Conservation (phyloP, 148 eudicot species). For the Heliosperma pusillum region DNA sequence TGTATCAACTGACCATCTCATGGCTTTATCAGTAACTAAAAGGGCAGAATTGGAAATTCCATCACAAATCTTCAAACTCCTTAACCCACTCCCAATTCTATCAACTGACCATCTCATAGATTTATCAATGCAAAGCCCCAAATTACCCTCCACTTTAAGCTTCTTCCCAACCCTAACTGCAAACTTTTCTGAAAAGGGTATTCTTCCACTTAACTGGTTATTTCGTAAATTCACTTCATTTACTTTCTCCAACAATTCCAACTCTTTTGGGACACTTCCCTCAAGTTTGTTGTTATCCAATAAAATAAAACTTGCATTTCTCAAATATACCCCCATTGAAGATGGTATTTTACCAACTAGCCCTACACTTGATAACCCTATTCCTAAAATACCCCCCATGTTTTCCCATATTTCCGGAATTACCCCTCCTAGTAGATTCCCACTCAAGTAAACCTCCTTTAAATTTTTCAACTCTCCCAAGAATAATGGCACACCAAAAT, state of each 20-base stretch:
- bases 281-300: conserved; percentile 67
- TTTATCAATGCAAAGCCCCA: conserved; percentile 55
- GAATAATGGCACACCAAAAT: conserved; percentile 60
- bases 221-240: conserved; percentile 67
- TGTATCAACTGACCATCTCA: not conserved
- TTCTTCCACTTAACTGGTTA: conserved; percentile 55
- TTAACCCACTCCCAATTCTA: conserved; percentile 28
- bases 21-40: conserved; percentile 19
- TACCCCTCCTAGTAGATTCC: conserved; percentile 71
- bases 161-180: conserved; percentile 41
- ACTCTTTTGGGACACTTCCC: conserved; percentile 63
- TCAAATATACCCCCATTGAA: conserved; percentile 70
- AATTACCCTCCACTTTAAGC: conserved; percentile 64
- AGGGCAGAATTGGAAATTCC: conserved; percentile 31
- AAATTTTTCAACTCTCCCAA: conserved; percentile 48
- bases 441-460: conserved; percentile 67
- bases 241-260: conserved; percentile 45
- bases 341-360: conserved; percentile 64
- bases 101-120: conserved; percentile 26
- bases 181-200: conserved; percentile 58
- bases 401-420: conserved; percentile 87
- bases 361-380: conserved; percentile 60
- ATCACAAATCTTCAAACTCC: conserved; percentile 38
- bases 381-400: conserved; percentile 55
- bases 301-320: conserved; percentile 43